A percentile compares a stretch with the other conserved stretches of the same genome.
phyloP scores from a whole-genome alignment of 352 stramenopile genomes.

The Phytophthora multivora region DNA sequence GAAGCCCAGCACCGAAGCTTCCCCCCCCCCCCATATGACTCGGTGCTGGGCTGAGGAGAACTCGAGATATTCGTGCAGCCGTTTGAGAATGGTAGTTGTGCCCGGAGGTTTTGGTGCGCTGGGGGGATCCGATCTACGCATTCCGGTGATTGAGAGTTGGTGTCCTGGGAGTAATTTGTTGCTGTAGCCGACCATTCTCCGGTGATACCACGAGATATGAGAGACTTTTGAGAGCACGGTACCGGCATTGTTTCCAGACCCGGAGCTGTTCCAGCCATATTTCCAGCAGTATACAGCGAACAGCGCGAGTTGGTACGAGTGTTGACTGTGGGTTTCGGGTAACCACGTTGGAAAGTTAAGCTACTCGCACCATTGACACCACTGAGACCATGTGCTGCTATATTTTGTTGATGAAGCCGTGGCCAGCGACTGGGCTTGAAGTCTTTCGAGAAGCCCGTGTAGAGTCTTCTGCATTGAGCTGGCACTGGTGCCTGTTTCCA shows the following conservation, averaged over 20 bases:
- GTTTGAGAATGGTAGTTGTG: constrained; percentile 16
- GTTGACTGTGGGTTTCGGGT: not conserved
- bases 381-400: constrained; percentile 4
- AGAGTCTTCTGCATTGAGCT: constrained; percentile 14
- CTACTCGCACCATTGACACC: constrained; percentile 4
- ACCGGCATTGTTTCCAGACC: constrained; percentile 10
- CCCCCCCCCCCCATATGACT: constrained; percentile 36
- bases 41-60: constrained; percentile 20
- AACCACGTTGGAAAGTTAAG: constrained; percentile 10
- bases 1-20: constrained; percentile 32
- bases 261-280: constrained; percentile 10
- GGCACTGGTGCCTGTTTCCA: constrained; percentile 15
- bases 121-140: constrained; percentile 22
- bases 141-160: constrained; percentile 35
- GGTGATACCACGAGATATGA: constrained; percentile 21
- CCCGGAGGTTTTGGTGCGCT: constrained; percentile 4
- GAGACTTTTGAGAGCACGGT: constrained; percentile 39
- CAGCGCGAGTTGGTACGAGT: constrained; percentile 13
- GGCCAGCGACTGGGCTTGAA: constrained; percentile 26
- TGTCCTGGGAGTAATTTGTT: constrained; percentile 23
- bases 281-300: constrained; percentile 10
- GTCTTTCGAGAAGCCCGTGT: constrained; percentile 16
- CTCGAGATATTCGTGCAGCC: constrained; percentile 5
- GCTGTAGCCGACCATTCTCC: constrained; percentile 7
- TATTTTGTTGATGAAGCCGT: constrained; percentile 10